These are phyloP conservation scores for Lentinus tigrinus DNA, from an alignment of 768 basidiomycete species.

Conservation along the genomic window DNA sequence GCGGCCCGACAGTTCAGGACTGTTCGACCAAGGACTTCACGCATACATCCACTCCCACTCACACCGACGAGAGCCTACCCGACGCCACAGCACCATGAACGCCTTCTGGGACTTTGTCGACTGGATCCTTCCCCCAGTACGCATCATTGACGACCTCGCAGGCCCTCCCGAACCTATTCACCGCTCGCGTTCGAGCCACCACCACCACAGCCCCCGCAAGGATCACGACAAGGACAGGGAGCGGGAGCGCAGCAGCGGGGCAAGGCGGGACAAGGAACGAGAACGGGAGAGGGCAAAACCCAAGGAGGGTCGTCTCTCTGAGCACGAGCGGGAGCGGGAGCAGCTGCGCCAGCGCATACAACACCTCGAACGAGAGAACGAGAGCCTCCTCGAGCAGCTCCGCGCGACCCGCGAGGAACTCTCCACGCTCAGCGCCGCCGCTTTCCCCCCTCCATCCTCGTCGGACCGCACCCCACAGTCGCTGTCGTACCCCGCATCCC, in stretches of 20 bases:
- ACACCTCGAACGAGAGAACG: slow-evolving; percentile 28
- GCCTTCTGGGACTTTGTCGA: slow-evolving; percentile 30
- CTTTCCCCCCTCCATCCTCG: slow-evolving; percentile 15
- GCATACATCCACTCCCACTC: neutral
- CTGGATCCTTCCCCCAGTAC: slow-evolving; percentile 30
- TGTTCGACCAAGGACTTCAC: neutral
- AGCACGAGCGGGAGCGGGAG: slow-evolving; percentile 20
- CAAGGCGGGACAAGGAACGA: neutral
- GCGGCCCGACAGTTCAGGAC: slow-evolving; percentile 15
- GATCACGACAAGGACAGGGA: slow-evolving; percentile 9
- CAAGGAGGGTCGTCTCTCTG: slow-evolving; percentile 1
- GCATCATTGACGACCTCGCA: slow-evolving; percentile 29
- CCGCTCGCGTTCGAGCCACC: slow-evolving; percentile 14
- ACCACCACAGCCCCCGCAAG: slow-evolving; percentile 7
- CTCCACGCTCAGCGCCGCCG: slow-evolving; percentile 15
- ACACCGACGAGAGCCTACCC: neutral
- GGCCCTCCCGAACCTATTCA: slow-evolving; percentile 20
- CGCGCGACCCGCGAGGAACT: slow-evolving; percentile 16
- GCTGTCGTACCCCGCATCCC: neutral
- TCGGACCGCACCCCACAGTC: slow-evolving; percentile 10
- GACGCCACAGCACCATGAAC: slow-evolving; percentile 22
- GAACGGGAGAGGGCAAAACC: slow-evolving; percentile 16
- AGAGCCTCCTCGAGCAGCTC: slow-evolving; percentile 22
- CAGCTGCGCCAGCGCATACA: slow-evolving; percentile 20
- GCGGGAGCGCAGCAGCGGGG: neutral